Evolutionary conservation across 331 rosid genomes (phyloP), one percentile per base, ranked within the genome.

Genomic region (Quercus lobata): DNA sequence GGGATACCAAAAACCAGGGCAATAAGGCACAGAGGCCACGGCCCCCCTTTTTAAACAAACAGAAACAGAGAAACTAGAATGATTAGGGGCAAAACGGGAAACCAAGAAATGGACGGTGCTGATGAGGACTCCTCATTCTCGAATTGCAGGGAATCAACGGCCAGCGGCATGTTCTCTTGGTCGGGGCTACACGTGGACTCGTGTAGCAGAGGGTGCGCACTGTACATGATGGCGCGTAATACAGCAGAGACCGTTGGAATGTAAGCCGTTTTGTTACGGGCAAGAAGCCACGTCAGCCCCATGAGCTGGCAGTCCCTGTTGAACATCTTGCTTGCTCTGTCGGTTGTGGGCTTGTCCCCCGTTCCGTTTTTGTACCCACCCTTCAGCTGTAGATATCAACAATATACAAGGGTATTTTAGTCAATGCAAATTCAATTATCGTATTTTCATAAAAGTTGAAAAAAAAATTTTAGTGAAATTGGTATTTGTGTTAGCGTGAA

Each of bases 241-340:
- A 91, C 98, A 1, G 99, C 99, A 62, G 99, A 96, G 76, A 96
- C 99, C 75, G 97, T 96, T 3, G 99, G 99, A 19, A 96, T 96
- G 85, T 88, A 93, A 16, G 90, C 85, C 84, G 96, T 96, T 88
- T 96, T 96, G 91, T 96, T 96, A 69, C 87, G 82, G 6, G 94
- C 96, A 0, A 95, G 83, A 1, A 96, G 80, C 99, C 99, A 96
- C 74, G 99, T 93, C 83, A 96, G 83, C 58, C 99, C 99, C 99
- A 96, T 96, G 6, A 96, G 93, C 84, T 96, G 98, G 76, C 99
- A 96, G 79, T 96, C 99, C 74, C 92, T 35, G 85, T 83, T 84
- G 90, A 90, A 96, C 99, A 96, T 96, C 70, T 85, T 91, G 85
- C 80, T 93, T 14, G 88, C 96, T 18, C 98, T 77, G 1, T 93